Conservation (phyloP, 768 basidiomycete genomes). For the Leccinum obscurum region DNA sequence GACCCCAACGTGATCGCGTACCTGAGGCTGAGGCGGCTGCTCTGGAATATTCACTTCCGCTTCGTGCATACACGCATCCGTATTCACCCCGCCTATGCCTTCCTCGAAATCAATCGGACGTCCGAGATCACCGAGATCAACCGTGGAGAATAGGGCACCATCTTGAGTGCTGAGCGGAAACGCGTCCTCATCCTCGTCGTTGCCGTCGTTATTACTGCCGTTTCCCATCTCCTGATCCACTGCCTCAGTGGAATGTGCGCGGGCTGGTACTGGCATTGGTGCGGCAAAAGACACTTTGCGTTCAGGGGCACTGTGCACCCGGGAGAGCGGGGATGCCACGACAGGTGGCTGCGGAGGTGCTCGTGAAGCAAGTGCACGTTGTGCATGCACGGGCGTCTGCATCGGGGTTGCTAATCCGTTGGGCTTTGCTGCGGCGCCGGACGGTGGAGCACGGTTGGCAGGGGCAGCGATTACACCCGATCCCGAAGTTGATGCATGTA, state of each 20-base stretch:
- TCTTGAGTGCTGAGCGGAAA: constrained; percentile 65
- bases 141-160: constrained; percentile 59
- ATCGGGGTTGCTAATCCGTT: constrained; percentile 36
- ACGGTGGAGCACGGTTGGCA: not conserved
- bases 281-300: constrained; percentile 14
- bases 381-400: constrained; percentile 35
- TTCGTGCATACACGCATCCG: constrained; percentile 10
- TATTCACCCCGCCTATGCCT: constrained; percentile 25
- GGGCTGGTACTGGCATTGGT: not conserved
- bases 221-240: not conserved
- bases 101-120: constrained; percentile 43
- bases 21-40: constrained; percentile 7
- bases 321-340: constrained; percentile 17
- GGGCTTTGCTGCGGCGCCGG: constrained; percentile 1
- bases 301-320: constrained; percentile 10
- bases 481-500: constrained; percentile 1
- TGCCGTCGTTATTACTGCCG: constrained; percentile 11
- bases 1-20: constrained; percentile 4
- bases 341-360: constrained; percentile 5
- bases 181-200: constrained; percentile 31
- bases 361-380: constrained; percentile 25
- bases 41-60: not conserved
- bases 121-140: constrained; percentile 48
- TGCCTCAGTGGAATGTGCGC: not conserved
- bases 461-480: not conserved